Evolutionary conservation across 139 green algal species (phyloP).

Genomic region (Chlamydomonas eustigma): DNA sequence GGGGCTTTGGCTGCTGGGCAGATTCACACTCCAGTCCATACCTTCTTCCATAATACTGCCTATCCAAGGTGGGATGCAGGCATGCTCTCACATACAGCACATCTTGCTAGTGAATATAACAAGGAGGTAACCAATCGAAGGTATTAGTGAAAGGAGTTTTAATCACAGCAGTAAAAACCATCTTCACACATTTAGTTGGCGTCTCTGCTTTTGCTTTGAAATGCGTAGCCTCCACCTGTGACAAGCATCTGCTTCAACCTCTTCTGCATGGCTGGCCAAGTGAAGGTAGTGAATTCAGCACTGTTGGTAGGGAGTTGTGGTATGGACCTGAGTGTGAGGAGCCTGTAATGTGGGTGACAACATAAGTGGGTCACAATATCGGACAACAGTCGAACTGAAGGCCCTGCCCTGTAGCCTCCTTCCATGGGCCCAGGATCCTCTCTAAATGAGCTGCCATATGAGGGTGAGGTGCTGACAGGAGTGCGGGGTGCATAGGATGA

Average conservation of each 20-base stretch:
- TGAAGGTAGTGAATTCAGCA: constrained; percentile 70
- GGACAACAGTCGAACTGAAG: constrained; percentile 32
- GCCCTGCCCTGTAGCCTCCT: no score
- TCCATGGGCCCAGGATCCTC: no score
- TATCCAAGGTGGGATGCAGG: constrained; percentile 8
- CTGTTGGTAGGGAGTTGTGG: constrained; percentile 46
- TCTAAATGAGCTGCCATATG: no score
- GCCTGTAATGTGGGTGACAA: constrained; percentile 49
- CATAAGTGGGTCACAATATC: constrained; percentile 57
- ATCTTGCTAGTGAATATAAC: no score
- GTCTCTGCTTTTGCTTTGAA: no score
- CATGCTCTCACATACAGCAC: not conserved
- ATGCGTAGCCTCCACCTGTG: constrained; percentile 32
- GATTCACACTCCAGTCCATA: constrained; percentile 41
- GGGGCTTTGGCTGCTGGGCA: not conserved
- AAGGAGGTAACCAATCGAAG: no score
- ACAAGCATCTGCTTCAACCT: constrained; percentile 65
- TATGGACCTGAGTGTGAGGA: constrained; percentile 48
- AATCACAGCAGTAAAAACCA: no score
- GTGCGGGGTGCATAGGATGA: no score
- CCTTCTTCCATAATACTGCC: constrained; percentile 52
- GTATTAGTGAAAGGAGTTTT: no score
- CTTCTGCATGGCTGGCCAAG: constrained; percentile 57
- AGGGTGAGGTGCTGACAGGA: no score
- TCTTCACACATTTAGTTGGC: no score